Conservation (phyloP, 208 protist species). For the Naegleria lovaniensis region DNA sequence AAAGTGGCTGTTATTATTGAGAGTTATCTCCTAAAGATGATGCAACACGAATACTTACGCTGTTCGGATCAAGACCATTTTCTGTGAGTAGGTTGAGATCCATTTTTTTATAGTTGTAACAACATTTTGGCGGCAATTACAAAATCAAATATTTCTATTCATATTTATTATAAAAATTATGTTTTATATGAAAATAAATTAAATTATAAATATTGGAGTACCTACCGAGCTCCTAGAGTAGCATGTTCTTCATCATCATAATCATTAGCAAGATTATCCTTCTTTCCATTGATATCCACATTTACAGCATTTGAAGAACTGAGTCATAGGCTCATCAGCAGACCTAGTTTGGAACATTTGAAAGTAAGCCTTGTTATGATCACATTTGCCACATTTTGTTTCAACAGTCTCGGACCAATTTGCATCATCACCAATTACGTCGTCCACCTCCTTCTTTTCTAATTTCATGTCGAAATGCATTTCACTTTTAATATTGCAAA, state of each 20-base stretch:
- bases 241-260: no score
- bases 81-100: neutral
- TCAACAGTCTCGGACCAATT: slow-evolving; percentile 14
- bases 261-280: neutral
- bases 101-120: neutral
- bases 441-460: slow-evolving; percentile 32
- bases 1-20: neutral
- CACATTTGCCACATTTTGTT: slow-evolving; percentile 28
- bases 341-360: slow-evolving; percentile 26
- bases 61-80: neutral
- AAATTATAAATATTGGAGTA: no score
- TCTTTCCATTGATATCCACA: slow-evolving; percentile 32
- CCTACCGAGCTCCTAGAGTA: no score
- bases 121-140: neutral
- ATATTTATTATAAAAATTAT: no score
- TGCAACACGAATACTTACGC: neutral
- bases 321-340: slow-evolving; percentile 36
- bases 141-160: no score
- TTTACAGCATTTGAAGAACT: slow-evolving; percentile 34
- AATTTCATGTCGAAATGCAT: neutral
- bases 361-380: slow-evolving; percentile 18
- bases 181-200: no score
- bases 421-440: slow-evolving; percentile 25
- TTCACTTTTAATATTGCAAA: slow-evolving; percentile 8
- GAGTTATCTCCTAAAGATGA: neutral